Base-by-base conservation (phyloP, 169 alveolate species). In the Plasmodium gallinaceum region DNA sequence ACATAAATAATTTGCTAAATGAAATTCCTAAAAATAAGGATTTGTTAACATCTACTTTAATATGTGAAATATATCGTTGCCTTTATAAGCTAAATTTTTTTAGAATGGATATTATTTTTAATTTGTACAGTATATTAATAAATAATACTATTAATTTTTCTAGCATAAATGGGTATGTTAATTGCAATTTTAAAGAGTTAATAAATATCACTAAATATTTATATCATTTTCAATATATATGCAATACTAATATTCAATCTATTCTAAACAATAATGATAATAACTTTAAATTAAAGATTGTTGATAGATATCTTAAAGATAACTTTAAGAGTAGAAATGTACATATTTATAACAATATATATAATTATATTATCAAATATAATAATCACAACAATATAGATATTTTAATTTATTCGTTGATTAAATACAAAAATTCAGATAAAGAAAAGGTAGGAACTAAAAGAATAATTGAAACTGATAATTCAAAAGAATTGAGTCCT, bases 31-130 rank as follows among this genome's bases (percentile, higher is more conserved):
- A 64, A 39, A 45, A 76, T 46, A 76, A 76, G 62, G 48, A 26
- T 22, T 0, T 65, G 32, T 14, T 76, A n/a, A 76, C 89, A 32
- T 64, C 89, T 4, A 12, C 58, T 7, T 51, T 54, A 45, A 76
- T 76, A 76, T 72, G 51, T 14, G 89, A 76, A 22, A 64, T 76
- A 76, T 76, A 76, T 76, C 68, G 76, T 5, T 76, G 89, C 26
- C 58, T 76, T 7, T 76, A 76, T 45, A 76, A 76, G 45, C 43
- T 76, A 22, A 76, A 76, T 37, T 76, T 62, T n/a, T 37, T 76
- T 62, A 76, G 45, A 45, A 48, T 76, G 10, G 89, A 76, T 22
- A 58, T 76, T 58, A 57, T 76, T 12, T 64, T 32, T 64, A 64
- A 43, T 22, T 18, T 76, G 5, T 76, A 62, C 46, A 76, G 78